These are phyloP conservation scores for Pleurotus tuoliensis DNA, from an alignment of 768 basidiomycete genomes.

Conservation along the genomic window DNA sequence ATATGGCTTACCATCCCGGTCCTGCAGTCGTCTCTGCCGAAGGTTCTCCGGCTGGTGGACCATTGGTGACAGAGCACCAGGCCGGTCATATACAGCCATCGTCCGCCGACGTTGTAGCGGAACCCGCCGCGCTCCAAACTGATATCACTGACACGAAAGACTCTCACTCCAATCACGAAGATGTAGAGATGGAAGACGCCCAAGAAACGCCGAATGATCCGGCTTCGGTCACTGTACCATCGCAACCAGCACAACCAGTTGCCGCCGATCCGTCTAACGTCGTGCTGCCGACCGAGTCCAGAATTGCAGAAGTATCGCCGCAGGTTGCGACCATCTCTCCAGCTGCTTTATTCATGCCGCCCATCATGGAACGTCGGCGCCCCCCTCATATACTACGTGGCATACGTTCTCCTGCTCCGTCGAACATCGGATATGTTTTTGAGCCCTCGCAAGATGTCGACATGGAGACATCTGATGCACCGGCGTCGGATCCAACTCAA, in stretches of 20 bases:
- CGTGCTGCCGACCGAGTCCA: no score
- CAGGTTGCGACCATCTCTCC: conserved; percentile 22
- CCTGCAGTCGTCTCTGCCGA: no score
- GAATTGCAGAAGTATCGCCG: conserved; percentile 19
- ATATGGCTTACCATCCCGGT: no score
- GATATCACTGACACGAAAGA: no score
- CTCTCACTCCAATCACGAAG: not conserved
- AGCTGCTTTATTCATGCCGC: conserved; percentile 24
- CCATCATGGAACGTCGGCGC: conserved; percentile 29
- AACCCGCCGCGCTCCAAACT: not conserved
- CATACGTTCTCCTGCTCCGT: conserved; percentile 19
- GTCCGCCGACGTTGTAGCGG: not conserved
- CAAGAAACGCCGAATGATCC: not conserved
- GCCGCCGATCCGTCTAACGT: conserved; percentile 2
- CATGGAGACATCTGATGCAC: conserved; percentile 2
- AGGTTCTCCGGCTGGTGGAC: no score
- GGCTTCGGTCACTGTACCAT: not conserved
- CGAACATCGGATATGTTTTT: not conserved
- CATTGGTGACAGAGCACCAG: no score
- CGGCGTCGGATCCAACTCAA: conserved; percentile 15
- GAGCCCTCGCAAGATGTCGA: conserved; percentile 21
- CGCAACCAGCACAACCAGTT: not conserved
- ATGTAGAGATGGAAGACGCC: not conserved
- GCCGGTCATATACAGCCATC: not conserved
- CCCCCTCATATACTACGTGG: conserved; percentile 18